These are phyloP conservation scores for Magnolia officinalis DNA, from an alignment of 164 flowering plant genomes.

Conservation along the genomic window DNA sequence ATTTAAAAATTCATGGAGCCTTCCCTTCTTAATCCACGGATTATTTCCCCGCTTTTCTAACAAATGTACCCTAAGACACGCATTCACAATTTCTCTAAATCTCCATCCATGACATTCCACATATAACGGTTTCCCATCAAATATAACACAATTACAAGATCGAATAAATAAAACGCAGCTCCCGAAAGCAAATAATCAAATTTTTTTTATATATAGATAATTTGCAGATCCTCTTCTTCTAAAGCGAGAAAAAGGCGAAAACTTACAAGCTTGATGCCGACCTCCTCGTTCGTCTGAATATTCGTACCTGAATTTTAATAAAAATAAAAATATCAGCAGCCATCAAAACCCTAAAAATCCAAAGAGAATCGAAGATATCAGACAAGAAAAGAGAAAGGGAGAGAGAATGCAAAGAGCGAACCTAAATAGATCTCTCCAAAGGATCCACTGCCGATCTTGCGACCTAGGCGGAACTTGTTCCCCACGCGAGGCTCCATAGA, in stretches of 20 bases:
- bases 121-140: background rate
- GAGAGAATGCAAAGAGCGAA: constrained; percentile 20
- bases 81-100: background rate
- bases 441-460: constrained; percentile 93
- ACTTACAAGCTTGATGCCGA: constrained; percentile 89
- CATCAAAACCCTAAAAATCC: background rate
- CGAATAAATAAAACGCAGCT: background rate
- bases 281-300: constrained; percentile 84
- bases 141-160: background rate
- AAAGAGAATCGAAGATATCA: background rate
- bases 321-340: background rate
- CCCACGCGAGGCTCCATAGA: constrained; percentile 90
- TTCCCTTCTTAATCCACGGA: background rate
- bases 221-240: background rate
- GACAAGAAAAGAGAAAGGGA: background rate
- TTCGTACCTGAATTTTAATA: constrained; percentile 53
- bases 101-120: background rate
- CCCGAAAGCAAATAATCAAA: background rate
- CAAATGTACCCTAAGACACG: background rate
- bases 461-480: constrained; percentile 76
- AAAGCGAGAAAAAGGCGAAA: background rate
- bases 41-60: background rate
- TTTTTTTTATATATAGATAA: background rate
- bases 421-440: constrained; percentile 93
- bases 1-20: background rate